Base-by-base conservation (phyloP, 192 early-diverging fungal species). In the Backusella circina region DNA sequence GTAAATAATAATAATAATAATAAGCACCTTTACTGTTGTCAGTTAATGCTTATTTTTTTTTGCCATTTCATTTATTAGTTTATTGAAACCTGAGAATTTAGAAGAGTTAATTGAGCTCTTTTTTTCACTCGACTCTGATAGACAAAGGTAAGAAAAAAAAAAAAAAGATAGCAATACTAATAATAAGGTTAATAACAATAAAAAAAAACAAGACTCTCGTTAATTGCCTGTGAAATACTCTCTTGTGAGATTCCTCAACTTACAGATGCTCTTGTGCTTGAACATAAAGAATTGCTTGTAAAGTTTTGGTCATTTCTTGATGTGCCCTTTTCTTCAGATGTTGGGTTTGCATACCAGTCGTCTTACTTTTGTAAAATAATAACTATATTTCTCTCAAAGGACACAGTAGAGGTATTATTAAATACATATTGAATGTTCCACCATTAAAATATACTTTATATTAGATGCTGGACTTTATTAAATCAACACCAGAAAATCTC, bases 391-490 rank as follows among this genome's bases (percentile, higher is more conserved):
- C 36, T 74, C 13, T 66, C 57, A n/a, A 74, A 74, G 30, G 35
- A 51, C 21, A 74, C 73, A 23, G 57, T 41, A 10, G 73, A 74
- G 71, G 71, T 72, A 57, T 10, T 61, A 28, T 61, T 26, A 21
- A 8, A 2, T 51, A 26, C 26, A 61, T 61, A 61, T 61, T 61
- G 54, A 61, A 28, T 61, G 54, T 61, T 61, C 54, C 54, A 61
- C 54, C 44, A 61, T 61, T 61, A 28, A 69, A 69, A 69, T 26
- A 69, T 7, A 30, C n/a, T 37, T 15, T 37, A 39, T 26, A 69
- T 26, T 77, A 96, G 95, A 93, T 95, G 88, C 80, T 99, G 16
- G 83, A 89, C 50, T 97, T 95, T 78, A 93, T 99, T 70, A 88
- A 91, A 73, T 88, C 87, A 28, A 91, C 95, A 75, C 87, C 88